Evolutionary conservation across 2,329 filamentous ascomycete genomes (phyloP), one percentile per base, ranked within the genome.

Genomic region (Raffaelea albimanens): DNA sequence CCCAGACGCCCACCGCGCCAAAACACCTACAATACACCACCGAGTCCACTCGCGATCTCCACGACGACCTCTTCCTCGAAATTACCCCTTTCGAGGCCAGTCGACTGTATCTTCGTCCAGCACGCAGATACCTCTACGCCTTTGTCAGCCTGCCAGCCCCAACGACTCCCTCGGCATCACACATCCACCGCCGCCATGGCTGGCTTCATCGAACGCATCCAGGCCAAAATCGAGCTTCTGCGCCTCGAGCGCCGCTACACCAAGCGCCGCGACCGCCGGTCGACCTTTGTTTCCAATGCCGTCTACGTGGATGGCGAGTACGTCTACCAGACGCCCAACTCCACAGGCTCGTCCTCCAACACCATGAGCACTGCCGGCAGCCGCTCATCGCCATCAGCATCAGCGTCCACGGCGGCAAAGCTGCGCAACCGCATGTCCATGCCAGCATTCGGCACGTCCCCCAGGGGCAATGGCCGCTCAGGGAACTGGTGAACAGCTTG

Each of bases 261-360:
- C 45, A 85, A 85, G 60, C 85, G 88, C 63, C 88, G 91, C 59
- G 69, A 81, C 58, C 87, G 91, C 58, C 87, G 91, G 64, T 90
- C 83, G 47, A 93, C 87, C 51, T 95, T 95, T 65, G 82, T 85
- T 61, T 89, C 86, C 61, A 89, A 87, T 59, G 91, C 89, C 25
- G 78, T 87, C 63, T 97, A 97, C 67, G 85, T 96, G 55, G 87
- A 97, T 63, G 93, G 90, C 67, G 91, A 96, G 71, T 96, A 96
- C 70, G 75, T 95, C 64, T 94, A 89, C 74, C 75, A 81, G 61
- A 78, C 74, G 0, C 77, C 78, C 53, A 74, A 67, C 65, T 70
- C 70, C 45, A 80, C 76, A 1, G 76, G 76, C 48, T 79, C 75
- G 5, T 64, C 70, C 43, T 53, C 58, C 34, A 58, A 53, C 53